phyloP scores from a whole-genome alignment of 495 filamentous ascomycete species.

The Penicillium atrosanguineum region DNA sequence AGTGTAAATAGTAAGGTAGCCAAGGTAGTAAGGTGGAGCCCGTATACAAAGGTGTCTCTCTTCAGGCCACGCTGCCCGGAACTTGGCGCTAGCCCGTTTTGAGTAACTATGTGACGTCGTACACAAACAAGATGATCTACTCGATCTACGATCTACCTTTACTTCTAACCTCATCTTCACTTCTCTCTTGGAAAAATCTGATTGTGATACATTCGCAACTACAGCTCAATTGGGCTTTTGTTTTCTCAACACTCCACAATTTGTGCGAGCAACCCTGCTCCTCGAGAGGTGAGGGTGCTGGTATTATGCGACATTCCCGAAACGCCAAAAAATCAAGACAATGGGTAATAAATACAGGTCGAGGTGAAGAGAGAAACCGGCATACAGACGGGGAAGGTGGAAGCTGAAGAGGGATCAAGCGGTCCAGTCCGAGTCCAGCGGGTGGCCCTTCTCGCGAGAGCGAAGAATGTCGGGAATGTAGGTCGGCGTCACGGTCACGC shows the following conservation, averaged over 20 bases:
- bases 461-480: conserved; percentile 44
- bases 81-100: conserved; percentile 33
- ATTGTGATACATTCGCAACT: conserved; percentile 15
- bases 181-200: conserved; percentile 1
- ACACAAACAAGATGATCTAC: conserved; percentile 4
- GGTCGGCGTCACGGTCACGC: conserved; percentile 41
- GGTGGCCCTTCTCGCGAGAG: conserved; percentile 47
- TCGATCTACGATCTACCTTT: conserved; percentile 3
- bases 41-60: conserved; percentile 24
- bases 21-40: conserved; percentile 13
- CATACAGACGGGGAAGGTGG: conserved; percentile 4
- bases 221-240: conserved; percentile 14
- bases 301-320: conserved; percentile 31
- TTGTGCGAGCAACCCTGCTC: conserved; percentile 16
- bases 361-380: conserved; percentile 11
- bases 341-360: conserved; percentile 13
- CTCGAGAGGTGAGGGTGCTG: conserved; percentile 12
- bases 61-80: conserved; percentile 48
- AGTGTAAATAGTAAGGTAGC: conserved; percentile 14
- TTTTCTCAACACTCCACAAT: conserved; percentile 9
- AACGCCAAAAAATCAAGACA: conserved; percentile 40
- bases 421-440: conserved; percentile 60
- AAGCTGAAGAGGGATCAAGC: conserved; percentile 28
- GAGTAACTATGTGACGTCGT: conserved; percentile 31
- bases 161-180: conserved; percentile 3